Base-by-base conservation (phyloP, 176 grass and related monocot genomes). In the Melocanna baccifera region DNA sequence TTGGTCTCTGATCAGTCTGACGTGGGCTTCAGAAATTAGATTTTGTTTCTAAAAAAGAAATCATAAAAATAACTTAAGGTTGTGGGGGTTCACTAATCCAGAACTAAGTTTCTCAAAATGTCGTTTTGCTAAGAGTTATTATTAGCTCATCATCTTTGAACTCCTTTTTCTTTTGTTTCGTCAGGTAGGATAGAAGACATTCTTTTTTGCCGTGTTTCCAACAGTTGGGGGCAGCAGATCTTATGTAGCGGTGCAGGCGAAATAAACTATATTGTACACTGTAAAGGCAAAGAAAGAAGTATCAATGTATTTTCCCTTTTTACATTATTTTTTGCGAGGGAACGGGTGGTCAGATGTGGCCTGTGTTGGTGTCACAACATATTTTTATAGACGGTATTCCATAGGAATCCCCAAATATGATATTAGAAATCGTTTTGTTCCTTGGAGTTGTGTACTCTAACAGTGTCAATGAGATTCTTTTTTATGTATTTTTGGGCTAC, bases 261-360 rank as follows among this genome's bases (percentile, higher is more conserved):
- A 87, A 75, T 90, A 90, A 87, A 84, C 74, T 84, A 83, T 84
- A 79, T 75, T 80, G 89, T 87, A 87, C 59, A 91, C 80, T 91
- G 85, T 84, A 87, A 84, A 91, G 89, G 42, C 85, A 87, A 91
- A 79, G 79, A 90, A 62, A 90, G 84, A 90, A 69, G 41, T 67
- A 75, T 41, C 30, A 51, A 75, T 23, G n/a, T 69, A 47, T 83
- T 87, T 67, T 15, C 67, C 67, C 34, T n/a, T 86, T 86, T 66
- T 47, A 65, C 81, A 36, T 68, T 71, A 69, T 62, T 77, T 78
- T 84, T 86, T 40, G 50, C 41, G 68, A 48, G 15, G 75, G 56
- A 58, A 68, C 4, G 12, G 55, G 30, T 75, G 62, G 61, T 19
- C 7, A 56, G 79, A 57, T 36, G 56, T 89, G 69, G 39, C n/a